These are phyloP conservation scores for Crithidia fasciculata DNA, from an alignment of 208 protist species.

Conservation along the genomic window DNA sequence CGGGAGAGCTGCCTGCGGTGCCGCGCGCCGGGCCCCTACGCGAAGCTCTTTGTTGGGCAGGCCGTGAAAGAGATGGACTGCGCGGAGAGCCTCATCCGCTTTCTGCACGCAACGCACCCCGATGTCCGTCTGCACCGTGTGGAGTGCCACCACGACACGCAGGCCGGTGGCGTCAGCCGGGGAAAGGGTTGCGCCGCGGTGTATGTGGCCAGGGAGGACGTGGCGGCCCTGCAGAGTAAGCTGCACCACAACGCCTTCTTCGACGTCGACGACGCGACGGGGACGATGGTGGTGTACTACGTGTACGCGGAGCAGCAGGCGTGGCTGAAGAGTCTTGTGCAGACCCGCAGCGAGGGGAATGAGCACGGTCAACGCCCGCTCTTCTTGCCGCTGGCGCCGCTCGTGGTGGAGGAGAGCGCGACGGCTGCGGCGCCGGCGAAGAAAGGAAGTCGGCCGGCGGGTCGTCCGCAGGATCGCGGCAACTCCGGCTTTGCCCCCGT, in stretches of 20 bases:
- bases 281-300: slow-evolving; percentile 54
- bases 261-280: slow-evolving; percentile 43
- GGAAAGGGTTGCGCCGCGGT: slow-evolving; percentile 64
- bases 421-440: background rate
- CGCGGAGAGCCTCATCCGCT: slow-evolving; percentile 39
- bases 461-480: slow-evolving; percentile 6
- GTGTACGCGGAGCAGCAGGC: slow-evolving; percentile 62
- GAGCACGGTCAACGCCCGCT: slow-evolving; percentile 6
- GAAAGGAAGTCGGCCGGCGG: background rate
- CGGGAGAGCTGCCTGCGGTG: slow-evolving; percentile 71
- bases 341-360: slow-evolving; percentile 7
- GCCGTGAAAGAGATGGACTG: slow-evolving; percentile 57
- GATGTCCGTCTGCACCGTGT: slow-evolving; percentile 55
- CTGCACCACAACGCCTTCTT: slow-evolving; percentile 76
- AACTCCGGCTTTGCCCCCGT: slow-evolving; percentile 2
- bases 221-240: slow-evolving; percentile 37
- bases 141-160: slow-evolving; percentile 44
- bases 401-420: slow-evolving; percentile 34
- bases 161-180: slow-evolving; percentile 18
- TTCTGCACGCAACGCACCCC: slow-evolving; percentile 67
- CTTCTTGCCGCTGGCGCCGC: slow-evolving; percentile 30
- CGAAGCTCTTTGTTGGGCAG: slow-evolving; percentile 73
- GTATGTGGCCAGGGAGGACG: slow-evolving; percentile 57
- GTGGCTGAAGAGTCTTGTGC: slow-evolving; percentile 53
- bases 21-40: slow-evolving; percentile 36